Base-by-base conservation (phyloP, 2,329 filamentous ascomycete genomes). In the Arthroderma sp. region DNA sequence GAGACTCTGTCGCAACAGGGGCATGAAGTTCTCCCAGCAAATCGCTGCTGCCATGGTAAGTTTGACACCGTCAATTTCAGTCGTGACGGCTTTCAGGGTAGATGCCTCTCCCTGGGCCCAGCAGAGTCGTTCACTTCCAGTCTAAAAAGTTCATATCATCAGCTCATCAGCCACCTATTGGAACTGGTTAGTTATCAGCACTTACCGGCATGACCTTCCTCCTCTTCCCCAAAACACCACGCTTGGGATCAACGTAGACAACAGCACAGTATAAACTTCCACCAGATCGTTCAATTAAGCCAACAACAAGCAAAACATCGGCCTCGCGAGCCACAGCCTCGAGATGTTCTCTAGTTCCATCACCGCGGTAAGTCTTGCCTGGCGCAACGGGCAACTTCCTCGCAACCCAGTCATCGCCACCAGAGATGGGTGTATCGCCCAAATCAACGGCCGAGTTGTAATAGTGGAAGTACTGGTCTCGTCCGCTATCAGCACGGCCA, bases 1-100 rank as follows among this genome's bases (percentile, higher is more conserved):
- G 33, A 95, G 71, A 10, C 78, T 74, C 59, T 94, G 83, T 11
- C 89, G 77, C 5, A 95, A 70, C 11, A 95, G 68, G 0, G 88
- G 88, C 87, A 94, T 95, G 66, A 89, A 94, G 62, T 85, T 94
- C 63, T 96, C 88, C 88, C 88, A 95, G 70, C 88, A 94, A 53
- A 96, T 93, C 3, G 87, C 89, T 3, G 83, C 80, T 0, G 82
- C 88, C 48, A 95, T 74, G 46, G 85, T 89, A 48, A 95, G 66
- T 51, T 78, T 79, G 2, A 87, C 76, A 41, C 86, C 86, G 49
- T 82, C 81, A 60, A 95, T 86, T 27, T 71, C 77, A 1, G 86
- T 87, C 28, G 78, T 82, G 1, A 94, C 78, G 3, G 87, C 88
- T 50, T 78, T 77, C 29, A 95, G 73, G 3, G 86, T 91, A 0